phyloP scores from a whole-genome alignment of 169 alveolate species.

The Miamiensis avidus region DNA sequence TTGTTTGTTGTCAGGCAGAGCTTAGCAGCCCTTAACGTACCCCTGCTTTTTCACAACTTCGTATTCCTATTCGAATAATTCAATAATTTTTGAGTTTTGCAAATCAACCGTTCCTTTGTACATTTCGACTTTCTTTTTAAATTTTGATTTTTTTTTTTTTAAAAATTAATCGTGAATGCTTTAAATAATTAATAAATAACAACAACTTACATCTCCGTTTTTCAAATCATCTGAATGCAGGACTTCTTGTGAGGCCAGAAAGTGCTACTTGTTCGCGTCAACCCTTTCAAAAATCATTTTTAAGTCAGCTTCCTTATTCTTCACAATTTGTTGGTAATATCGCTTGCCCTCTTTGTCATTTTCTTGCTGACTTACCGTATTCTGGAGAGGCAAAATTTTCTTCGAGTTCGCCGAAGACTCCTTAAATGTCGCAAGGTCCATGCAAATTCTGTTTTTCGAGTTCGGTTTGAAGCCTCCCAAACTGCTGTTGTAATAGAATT shows the following conservation, averaged over 20 bases:
- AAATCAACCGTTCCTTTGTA: neutral
- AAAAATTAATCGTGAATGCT: too few species aligned
- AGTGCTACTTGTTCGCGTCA: constrained; percentile 3
- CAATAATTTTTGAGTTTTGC: neutral
- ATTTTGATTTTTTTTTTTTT: too few species aligned
- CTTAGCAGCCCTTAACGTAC: neutral
- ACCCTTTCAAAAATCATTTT: neutral
- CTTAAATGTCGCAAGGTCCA: neutral
- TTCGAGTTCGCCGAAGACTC: neutral
- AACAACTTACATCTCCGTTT: too few species aligned
- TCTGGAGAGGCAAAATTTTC: neutral
- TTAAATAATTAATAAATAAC: too few species aligned
- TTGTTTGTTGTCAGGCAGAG: constrained; percentile 9
- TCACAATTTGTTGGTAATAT: neutral
- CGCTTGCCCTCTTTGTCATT: neutral
- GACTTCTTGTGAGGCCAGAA: constrained; percentile 21
- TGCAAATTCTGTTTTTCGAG: neutral
- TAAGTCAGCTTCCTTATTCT: neutral
- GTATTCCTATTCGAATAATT: neutral
- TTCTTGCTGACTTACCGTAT: neutral
- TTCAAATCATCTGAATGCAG: constrained; percentile 25
- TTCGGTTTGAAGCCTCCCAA: neutral
- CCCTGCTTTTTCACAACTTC: neutral
- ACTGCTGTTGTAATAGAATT: neutral
- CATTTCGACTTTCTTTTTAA: neutral